phyloP scores from a whole-genome alignment of 2,329 filamentous ascomycete genomes.

The Aspergillus awamori region DNA sequence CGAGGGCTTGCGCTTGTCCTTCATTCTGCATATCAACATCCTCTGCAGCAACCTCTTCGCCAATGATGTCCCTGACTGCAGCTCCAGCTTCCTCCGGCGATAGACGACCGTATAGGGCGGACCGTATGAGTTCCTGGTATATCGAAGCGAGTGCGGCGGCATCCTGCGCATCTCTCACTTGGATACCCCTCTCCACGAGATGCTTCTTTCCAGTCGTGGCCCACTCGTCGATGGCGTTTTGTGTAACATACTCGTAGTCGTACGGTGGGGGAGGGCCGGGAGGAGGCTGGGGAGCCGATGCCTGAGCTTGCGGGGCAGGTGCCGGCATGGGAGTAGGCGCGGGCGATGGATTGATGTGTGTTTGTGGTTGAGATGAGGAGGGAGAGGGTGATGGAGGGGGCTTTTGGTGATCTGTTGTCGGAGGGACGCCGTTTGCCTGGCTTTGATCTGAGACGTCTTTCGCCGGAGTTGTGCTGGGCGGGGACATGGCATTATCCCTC shows the following conservation, averaged over 20 bases:
- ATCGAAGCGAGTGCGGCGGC: constrained; percentile 68
- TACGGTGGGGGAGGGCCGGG: constrained; percentile 51
- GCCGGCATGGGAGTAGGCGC: constrained; percentile 18
- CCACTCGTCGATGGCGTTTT: constrained; percentile 71
- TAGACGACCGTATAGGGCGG: constrained; percentile 70
- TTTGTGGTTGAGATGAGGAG: constrained; percentile 18
- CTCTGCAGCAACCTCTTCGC: constrained; percentile 54
- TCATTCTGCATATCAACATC: constrained; percentile 51
- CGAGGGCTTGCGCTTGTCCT: constrained; percentile 51
- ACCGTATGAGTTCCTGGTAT: constrained; percentile 82
- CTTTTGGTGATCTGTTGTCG: constrained; percentile 20
- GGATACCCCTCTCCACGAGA: constrained; percentile 66
- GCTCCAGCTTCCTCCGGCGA: constrained; percentile 69
- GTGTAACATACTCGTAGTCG: constrained; percentile 75
- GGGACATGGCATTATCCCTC: constrained; percentile 36
- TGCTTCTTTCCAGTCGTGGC: constrained; percentile 65
- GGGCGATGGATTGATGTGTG: constrained; percentile 22
- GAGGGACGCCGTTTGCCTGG: constrained; percentile 33
- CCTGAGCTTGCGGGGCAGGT: constrained; percentile 12
- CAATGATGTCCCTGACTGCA: constrained; percentile 74
- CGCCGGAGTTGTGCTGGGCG: constrained; percentile 31
- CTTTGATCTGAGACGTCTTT: constrained; percentile 33
- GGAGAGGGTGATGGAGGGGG: constrained; percentile 24
- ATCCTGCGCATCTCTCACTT: constrained; percentile 69
- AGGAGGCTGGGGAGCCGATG: constrained; percentile 22